Base-by-base conservation (phyloP, 495 filamentous ascomycete genomes). In the Collariella sp. region DNA sequence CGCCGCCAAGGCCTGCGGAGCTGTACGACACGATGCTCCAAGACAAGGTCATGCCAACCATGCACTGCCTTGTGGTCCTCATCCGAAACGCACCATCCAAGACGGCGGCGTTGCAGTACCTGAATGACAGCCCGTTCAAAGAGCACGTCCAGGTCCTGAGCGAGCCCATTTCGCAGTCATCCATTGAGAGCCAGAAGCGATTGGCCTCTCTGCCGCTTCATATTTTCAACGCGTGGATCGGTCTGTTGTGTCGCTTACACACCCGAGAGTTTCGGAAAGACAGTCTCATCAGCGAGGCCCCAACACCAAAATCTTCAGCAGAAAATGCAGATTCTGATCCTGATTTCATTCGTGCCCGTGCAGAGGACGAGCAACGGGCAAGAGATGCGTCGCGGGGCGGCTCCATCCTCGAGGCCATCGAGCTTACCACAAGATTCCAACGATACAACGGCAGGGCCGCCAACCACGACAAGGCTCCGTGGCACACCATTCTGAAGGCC, bases 161-260 rank as follows among this genome's bases (percentile, higher is more conserved):
- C 44, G 24, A 44, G 23, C 31, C 59, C 22, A 40, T 35, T n/a
- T 50, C 38, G 13, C 20, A 41, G 50, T 20, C 33, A 15, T 20
- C 26, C 15, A 11, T 16, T 9, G 34, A 29, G 29, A 54, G 15
- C 15, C 31, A 39, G 40, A 33, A 12, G 20, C 18, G 13, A n/a
- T 40, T 57, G 10, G 1, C 31, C 10, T 2, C 31, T 13, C 34
- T 60, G 2, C 67, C 67, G 13, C 57, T 58, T 6, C 20, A 42
- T 11, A 36, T 68, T 13, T 67, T 75, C 49, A 64, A 62, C 39
- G 68, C 67, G 16, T 76, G 72, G 55, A 68, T 76, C 23, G 34
- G 48, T 20, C 63, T 73, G 44, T 62, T 76, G 33, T 75, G 73
- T 53, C 60, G 52, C 23, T 51, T 59, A 6, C 63, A 63, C 46